Conservation (phyloP, 768 basidiomycete species). For the Hemileccinum rubropunctum region DNA sequence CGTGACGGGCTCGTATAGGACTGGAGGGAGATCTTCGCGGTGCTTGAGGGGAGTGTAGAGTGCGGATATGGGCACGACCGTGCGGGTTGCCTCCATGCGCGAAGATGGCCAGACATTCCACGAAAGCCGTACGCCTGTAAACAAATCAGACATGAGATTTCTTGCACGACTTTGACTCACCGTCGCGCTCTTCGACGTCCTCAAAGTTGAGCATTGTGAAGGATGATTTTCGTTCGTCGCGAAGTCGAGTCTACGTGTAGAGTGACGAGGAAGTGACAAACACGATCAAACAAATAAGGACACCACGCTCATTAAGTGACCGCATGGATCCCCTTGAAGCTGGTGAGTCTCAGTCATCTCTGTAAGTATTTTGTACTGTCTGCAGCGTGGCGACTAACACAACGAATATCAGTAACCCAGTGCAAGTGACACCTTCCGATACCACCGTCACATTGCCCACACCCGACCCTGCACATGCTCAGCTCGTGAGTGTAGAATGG, state of each 20-base stretch:
- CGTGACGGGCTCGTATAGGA: slow-evolving; percentile 96
- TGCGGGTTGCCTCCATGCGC: slow-evolving; percentile 95
- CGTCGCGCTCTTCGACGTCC: slow-evolving; percentile 96
- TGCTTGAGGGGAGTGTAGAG: slow-evolving; percentile 95
- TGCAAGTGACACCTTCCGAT: slow-evolving; percentile 17
- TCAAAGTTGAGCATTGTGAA: slow-evolving; percentile 78
- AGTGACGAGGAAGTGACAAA: slow-evolving; percentile 14
- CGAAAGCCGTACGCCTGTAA: slow-evolving; percentile 83
- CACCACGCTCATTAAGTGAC: too few relatives aligned
- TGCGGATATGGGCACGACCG: slow-evolving; percentile 97
- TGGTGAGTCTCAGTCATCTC: too few relatives aligned
- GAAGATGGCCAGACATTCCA: slow-evolving; percentile 99
- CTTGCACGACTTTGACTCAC: slow-evolving; percentile 39
- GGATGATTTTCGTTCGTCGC: slow-evolving; percentile 16
- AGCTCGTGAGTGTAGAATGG: slow-evolving; percentile 16
- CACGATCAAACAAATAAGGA: slow-evolving; percentile 19
- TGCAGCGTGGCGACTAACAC: neutral
- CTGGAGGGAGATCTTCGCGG: slow-evolving; percentile 91
- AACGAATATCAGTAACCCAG: neutral
- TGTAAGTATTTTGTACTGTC: neutral
- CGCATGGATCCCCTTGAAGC: too few relatives aligned
- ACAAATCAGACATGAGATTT: neutral
- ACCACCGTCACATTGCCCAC: slow-evolving; percentile 31
- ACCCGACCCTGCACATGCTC: slow-evolving; percentile 17
- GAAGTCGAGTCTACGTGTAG: slow-evolving; percentile 25